Conservation (phyloP, 2,329 filamentous ascomycete species). For the Escovopsis weberi region DNA sequence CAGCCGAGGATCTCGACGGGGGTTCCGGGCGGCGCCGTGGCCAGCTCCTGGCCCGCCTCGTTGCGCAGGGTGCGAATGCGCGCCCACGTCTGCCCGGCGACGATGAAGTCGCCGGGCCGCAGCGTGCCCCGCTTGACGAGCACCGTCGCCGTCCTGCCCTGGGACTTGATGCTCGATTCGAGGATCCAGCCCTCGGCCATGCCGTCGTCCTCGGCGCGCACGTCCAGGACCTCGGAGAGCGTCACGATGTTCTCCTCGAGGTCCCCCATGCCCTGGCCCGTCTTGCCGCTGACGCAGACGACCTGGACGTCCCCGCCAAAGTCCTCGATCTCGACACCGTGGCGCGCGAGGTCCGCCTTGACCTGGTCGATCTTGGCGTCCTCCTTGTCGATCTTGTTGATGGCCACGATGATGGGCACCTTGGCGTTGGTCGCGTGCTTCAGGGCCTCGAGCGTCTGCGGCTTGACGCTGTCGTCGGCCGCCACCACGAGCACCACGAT, state of each 20-base stretch:
- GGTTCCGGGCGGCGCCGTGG: constrained; percentile 69
- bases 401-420: constrained; percentile 92
- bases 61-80: constrained; percentile 73
- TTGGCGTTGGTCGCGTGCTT: constrained; percentile 79
- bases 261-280: constrained; percentile 78
- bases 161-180: constrained; percentile 75
- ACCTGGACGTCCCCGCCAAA: constrained; percentile 90
- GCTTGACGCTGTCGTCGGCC: constrained; percentile 93
- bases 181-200: constrained; percentile 86
- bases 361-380: constrained; percentile 69
- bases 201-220: constrained; percentile 64
- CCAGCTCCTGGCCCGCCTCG: constrained; percentile 60
- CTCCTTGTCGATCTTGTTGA: constrained; percentile 92
- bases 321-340: constrained; percentile 87
- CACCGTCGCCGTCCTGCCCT: constrained; percentile 75
- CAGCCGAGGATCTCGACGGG: constrained; percentile 93
- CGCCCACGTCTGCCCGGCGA: constrained; percentile 80
- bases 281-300: constrained; percentile 84
- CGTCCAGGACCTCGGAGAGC: constrained; percentile 78
- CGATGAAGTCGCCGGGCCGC: constrained; percentile 63
- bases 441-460: constrained; percentile 89
- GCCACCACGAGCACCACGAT: constrained; percentile 94
- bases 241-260: constrained; percentile 83
- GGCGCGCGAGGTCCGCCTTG: constrained; percentile 69
- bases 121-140: constrained; percentile 81